These are phyloP conservation scores for Colletotrichum noveboracense DNA, from an alignment of 2,329 filamentous ascomycete genomes.

Conservation along the genomic window DNA sequence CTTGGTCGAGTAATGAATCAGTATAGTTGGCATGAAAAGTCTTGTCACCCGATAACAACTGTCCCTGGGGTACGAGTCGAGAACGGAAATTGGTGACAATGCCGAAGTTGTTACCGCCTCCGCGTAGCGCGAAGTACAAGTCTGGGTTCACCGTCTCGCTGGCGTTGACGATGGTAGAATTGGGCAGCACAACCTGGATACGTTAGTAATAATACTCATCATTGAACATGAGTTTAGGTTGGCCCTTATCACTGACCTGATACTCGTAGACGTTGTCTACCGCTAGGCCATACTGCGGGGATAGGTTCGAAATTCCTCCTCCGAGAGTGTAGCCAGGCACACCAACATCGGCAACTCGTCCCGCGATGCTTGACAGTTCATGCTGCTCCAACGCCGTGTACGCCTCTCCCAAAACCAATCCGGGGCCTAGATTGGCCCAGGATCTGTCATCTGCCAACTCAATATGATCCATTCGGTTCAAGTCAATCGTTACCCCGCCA, in stretches of 20 bases:
- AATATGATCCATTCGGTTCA: neutral
- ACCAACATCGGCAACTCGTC: neutral
- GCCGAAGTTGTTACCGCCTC: neutral
- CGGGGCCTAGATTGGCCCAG: neutral
- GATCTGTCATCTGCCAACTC: neutral
- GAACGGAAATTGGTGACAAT: neutral
- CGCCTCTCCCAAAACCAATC: neutral
- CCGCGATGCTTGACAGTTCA: neutral
- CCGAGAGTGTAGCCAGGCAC: neutral
- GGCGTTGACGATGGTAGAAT: neutral
- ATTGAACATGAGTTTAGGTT: neutral
- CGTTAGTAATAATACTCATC: neutral
- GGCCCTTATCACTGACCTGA: neutral
- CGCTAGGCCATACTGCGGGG: neutral
- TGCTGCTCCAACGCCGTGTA: neutral
- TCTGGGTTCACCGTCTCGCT: neutral
- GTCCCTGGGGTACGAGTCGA: neutral
- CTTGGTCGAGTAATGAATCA: fast-evolving
- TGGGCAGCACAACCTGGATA: neutral
- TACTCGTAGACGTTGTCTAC: neutral
- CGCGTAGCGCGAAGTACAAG: neutral
- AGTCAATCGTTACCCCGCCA: neutral
- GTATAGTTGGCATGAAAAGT: neutral
- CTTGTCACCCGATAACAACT: neutral
- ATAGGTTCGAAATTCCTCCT: neutral